These are phyloP conservation scores for Clarireedia paspali DNA, from an alignment of 2,329 filamentous ascomycete species.

Conservation along the genomic window DNA sequence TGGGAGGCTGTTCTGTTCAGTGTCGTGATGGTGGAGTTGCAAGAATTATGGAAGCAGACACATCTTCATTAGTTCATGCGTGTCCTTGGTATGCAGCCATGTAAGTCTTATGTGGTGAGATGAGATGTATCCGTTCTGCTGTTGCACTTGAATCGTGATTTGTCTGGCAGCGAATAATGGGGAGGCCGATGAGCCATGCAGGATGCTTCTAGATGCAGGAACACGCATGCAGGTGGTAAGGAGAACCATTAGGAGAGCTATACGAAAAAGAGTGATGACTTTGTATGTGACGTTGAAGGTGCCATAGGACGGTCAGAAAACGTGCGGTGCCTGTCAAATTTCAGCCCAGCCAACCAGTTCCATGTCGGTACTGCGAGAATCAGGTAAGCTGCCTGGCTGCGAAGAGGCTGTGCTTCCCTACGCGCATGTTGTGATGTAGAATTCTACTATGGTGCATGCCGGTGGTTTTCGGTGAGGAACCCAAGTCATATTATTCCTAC, in stretches of 20 bases:
- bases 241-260: background rate
- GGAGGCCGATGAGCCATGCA: background rate
- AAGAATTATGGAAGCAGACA: background rate
- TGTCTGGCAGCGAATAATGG: too few species aligned
- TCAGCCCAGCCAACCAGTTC: background rate
- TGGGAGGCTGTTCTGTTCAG: background rate
- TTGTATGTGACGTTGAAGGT: background rate
- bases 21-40: background rate
- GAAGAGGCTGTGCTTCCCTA: background rate
- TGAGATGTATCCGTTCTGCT: background rate
- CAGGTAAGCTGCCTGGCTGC: background rate
- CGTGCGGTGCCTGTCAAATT: conserved; percentile 1
- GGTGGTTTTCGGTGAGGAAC: background rate
- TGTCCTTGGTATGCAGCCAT: too few species aligned
- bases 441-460: too few species aligned
- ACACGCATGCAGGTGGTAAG: background rate
- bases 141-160: too few species aligned
- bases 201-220: background rate
- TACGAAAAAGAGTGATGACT: background rate
- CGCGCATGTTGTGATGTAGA: background rate
- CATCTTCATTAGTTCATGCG: too few species aligned
- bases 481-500: background rate
- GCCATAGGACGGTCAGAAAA: background rate
- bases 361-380: background rate
- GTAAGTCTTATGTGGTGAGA: too few species aligned